These are phyloP conservation scores for Neonectria sp. DNA, from an alignment of 2,329 filamentous ascomycete species.

Conservation along the genomic window DNA sequence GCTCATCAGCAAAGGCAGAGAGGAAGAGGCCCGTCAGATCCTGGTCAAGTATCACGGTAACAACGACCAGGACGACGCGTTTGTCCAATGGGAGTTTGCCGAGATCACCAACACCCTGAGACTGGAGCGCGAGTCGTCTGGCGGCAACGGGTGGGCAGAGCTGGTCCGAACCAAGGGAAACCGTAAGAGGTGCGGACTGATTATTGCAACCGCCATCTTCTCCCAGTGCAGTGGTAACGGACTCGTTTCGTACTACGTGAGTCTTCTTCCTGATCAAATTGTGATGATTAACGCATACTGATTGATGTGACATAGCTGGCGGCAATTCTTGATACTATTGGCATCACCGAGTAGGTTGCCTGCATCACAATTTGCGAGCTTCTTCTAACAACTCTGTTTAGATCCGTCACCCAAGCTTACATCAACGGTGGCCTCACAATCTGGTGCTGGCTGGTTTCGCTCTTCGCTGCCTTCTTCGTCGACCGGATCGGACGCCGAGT, in stretches of 20 bases:
- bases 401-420: conserved; percentile 41
- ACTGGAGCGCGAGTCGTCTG: conserved; percentile 34
- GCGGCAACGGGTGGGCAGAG: conserved; percentile 35
- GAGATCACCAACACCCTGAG: conserved; percentile 41
- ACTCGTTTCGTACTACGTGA: conserved; percentile 43
- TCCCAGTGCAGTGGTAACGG: conserved; percentile 45
- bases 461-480: conserved; percentile 44
- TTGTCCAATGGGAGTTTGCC: conserved; percentile 38
- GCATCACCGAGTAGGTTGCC: conserved; percentile 40
- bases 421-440: conserved; percentile 46
- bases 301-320: conserved; percentile 31
- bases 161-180: conserved; percentile 41
- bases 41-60: conserved; percentile 45
- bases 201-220: conserved; percentile 43
- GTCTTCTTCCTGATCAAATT: not conserved
- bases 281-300: not conserved
- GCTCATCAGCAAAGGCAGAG: conserved; percentile 41
- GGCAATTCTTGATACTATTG: conserved; percentile 40
- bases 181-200: conserved; percentile 39
- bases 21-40: conserved; percentile 39
- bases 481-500: conserved; percentile 42
- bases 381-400: conserved; percentile 3
- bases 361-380: rapidly evolving
- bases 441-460: conserved; percentile 44
- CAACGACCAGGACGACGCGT: conserved; percentile 30